A percentile compares a stretch with the other conserved stretches of the same genome.
Evolutionary conservation across 495 filamentous ascomycete genomes (phyloP).

Genomic region (Apodospora peruviana): DNA sequence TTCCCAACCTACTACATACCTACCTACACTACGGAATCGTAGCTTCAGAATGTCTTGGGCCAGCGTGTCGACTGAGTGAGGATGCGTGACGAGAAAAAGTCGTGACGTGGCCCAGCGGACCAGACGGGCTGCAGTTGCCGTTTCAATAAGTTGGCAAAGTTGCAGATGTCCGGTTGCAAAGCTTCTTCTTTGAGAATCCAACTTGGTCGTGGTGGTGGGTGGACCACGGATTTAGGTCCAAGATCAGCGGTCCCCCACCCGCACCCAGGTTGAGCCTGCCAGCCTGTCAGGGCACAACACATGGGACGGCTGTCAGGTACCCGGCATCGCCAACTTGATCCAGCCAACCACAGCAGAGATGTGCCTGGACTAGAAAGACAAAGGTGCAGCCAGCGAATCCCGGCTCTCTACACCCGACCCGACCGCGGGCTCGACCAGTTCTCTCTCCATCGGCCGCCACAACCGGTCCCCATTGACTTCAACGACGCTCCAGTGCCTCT

Average conservation of each 20-base stretch:
- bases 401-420: background rate
- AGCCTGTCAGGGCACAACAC: conserved; percentile 22
- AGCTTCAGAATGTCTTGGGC: no score
- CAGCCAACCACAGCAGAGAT: conserved; percentile 11
- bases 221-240: background rate
- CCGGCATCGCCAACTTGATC: conserved; percentile 14
- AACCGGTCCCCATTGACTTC: no score
- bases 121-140: background rate
- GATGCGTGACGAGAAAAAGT: no score
- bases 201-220: background rate
- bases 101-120: background rate
- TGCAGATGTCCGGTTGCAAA: no score
- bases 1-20: no score
- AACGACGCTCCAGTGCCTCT: no score
- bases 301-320: conserved; percentile 34
- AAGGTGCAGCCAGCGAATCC: conserved; percentile 6
- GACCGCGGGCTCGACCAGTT: no score
- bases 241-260: background rate
- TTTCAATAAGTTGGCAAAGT: background rate
- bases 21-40: no score
- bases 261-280: conserved; percentile 17
- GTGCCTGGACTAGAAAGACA: no score
- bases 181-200: background rate
- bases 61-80: no score
- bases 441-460: no score